Evolutionary conservation across 257 asterid species (phyloP).

Genomic region (Phtheirospermum japonicum): DNA sequence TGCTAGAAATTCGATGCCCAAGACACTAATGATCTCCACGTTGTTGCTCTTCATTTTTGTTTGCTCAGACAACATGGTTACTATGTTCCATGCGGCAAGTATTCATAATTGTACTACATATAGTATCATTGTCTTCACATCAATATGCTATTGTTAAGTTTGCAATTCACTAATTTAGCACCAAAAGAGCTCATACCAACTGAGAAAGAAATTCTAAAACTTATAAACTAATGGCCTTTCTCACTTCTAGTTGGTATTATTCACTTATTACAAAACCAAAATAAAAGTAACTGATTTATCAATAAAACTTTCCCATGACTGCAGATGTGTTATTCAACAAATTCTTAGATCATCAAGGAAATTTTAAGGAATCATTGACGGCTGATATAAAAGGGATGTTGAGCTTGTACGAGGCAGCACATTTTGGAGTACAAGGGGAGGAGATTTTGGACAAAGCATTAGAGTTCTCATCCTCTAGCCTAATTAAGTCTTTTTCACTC

Average conservation of each 20-base stretch:
- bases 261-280: no score
- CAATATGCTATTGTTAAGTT: no score
- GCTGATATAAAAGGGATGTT: neutral
- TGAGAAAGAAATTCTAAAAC: no score
- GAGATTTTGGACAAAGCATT: neutral
- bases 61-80: constrained; percentile 1
- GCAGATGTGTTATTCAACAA: constrained; percentile 1
- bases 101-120: no score
- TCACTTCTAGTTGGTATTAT: no score
- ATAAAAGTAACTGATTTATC: neutral
- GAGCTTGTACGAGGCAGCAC: constrained; percentile 2
- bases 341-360: neutral
- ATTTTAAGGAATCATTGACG: neutral
- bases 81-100: neutral
- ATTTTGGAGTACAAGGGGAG: neutral
- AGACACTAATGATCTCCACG: neutral
- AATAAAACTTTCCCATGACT: neutral
- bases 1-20: neutral
- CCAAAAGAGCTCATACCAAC: no score
- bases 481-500: neutral
- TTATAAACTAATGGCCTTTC: no score
- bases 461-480: neutral
- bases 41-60: constrained; percentile 4
- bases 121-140: no score
- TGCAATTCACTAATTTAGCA: no score